A percentile compares a stretch with the other conserved stretches of the same genome.
phyloP scores from a whole-genome alignment of 2,329 filamentous ascomycete genomes.

The Mycocentrospora acerina region DNA sequence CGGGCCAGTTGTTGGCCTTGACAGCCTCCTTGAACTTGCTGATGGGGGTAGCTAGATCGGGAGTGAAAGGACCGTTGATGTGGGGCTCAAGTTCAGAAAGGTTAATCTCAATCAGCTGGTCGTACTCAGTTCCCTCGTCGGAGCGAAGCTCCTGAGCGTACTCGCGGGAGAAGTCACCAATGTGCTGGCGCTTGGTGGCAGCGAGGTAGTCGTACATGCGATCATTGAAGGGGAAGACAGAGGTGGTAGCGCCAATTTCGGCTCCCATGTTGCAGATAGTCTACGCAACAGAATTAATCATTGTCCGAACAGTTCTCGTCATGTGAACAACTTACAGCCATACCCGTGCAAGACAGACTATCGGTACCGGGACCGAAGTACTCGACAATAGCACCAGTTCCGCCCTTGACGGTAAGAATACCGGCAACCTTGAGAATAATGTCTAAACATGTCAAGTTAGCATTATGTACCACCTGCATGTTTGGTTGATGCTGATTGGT shows the following conservation, averaged over 20 bases:
- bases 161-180: slow-evolving; percentile 82
- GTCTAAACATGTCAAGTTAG: slow-evolving; percentile 54
- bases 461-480: slow-evolving; percentile 3
- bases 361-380: slow-evolving; percentile 74
- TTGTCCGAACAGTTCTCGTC: slow-evolving; percentile 44
- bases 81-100: slow-evolving; percentile 92
- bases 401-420: slow-evolving; percentile 96
- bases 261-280: slow-evolving; percentile 40
- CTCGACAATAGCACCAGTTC: slow-evolving; percentile 87
- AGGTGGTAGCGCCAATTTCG: slow-evolving; percentile 80
- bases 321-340: slow-evolving; percentile 79
- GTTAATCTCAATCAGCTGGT: slow-evolving; percentile 95
- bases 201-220: slow-evolving; percentile 94
- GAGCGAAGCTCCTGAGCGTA: slow-evolving; percentile 85
- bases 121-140: slow-evolving; percentile 91
- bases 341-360: slow-evolving; percentile 76
- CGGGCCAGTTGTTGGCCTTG: slow-evolving; percentile 92
- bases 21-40: slow-evolving; percentile 96
- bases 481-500: slow-evolving; percentile 8
- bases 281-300: too few relatives aligned
- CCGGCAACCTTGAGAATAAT: slow-evolving; percentile 97
- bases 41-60: slow-evolving; percentile 95
- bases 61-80: slow-evolving; percentile 98
- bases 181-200: slow-evolving; percentile 85
- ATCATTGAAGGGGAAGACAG: slow-evolving; percentile 96